phyloP scores from a whole-genome alignment of 2,329 filamentous ascomycete species.

The Sporothrix curviconia region DNA sequence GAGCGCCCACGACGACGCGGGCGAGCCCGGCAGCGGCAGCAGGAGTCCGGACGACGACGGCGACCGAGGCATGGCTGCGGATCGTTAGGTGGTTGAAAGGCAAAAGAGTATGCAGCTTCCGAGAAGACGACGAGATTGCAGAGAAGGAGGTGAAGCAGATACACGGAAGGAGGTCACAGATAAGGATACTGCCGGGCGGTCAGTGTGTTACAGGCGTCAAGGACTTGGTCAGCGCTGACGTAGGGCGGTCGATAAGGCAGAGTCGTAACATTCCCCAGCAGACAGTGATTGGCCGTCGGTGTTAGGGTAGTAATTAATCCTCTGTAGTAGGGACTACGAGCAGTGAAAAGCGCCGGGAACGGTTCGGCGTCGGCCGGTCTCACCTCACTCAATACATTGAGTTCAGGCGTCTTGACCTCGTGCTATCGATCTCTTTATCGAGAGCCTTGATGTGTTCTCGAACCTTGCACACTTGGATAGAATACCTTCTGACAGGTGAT shows the following conservation, averaged over 20 bases:
- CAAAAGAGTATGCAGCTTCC: neutral
- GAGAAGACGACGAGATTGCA: neutral
- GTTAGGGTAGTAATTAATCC: too few relatives aligned
- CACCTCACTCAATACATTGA: too few relatives aligned
- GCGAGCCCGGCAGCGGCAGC: constrained; percentile 52
- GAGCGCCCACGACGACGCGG: constrained; percentile 63
- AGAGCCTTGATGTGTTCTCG: too few relatives aligned
- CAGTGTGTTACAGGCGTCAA: neutral
- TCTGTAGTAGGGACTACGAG: too few relatives aligned
- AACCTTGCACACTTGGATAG: too few relatives aligned
- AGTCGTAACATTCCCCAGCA: too few relatives aligned
- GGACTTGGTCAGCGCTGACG: neutral
- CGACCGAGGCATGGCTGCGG: constrained; percentile 29
- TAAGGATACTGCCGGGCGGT: constrained; percentile 19
- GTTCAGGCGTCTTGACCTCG: too few relatives aligned
- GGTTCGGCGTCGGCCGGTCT: too few relatives aligned
- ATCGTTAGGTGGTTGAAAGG: neutral
- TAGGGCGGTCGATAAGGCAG: neutral
- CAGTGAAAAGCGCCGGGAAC: too few relatives aligned
- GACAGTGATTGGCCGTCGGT: too few relatives aligned
- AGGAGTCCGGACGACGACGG: constrained; percentile 37
- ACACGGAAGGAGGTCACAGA: constrained; percentile 5
- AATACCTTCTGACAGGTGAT: too few relatives aligned
- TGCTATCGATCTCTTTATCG: too few relatives aligned
- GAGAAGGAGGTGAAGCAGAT: neutral